These are phyloP conservation scores for Wickerhamiella kurtzmanii DNA, from an alignment of 805 yeast species.

Conservation along the genomic window DNA sequence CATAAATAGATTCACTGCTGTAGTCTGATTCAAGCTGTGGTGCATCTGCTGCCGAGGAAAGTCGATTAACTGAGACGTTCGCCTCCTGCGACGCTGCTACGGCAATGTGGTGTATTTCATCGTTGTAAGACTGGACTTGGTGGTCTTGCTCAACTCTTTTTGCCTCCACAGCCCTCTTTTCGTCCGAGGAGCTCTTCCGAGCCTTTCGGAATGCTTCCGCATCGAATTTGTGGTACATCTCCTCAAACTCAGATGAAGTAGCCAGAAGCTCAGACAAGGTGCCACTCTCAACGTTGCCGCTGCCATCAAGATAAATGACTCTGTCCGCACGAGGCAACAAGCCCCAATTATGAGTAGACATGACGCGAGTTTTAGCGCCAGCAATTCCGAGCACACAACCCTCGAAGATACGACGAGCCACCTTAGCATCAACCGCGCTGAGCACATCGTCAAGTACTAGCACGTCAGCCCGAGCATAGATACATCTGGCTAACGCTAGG, in stretches of 20 bases:
- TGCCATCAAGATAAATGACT: constrained; percentile 47
- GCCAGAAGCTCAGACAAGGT: constrained; percentile 39
- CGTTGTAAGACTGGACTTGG: not conserved
- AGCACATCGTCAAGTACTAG: constrained; percentile 65
- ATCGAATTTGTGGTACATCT: not conserved
- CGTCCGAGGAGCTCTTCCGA: no score
- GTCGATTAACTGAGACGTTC: no score
- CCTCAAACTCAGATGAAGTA: not conserved
- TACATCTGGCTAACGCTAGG: constrained; percentile 66
- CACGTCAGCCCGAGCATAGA: constrained; percentile 50
- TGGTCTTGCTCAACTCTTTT: not conserved
- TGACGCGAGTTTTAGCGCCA: constrained; percentile 45
- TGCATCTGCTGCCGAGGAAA: no score
- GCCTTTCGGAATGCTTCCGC: no score
- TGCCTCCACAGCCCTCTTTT: not conserved
- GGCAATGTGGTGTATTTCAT: not conserved
- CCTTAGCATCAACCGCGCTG: constrained; percentile 79
- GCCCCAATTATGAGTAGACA: constrained; percentile 76
- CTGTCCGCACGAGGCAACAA: constrained; percentile 56
- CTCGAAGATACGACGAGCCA: constrained; percentile 63
- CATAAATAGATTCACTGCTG: not conserved
- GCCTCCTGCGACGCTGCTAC: no score
- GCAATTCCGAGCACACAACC: constrained; percentile 48
- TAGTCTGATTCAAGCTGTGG: no score
- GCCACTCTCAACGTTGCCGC: constrained; percentile 45